Evolutionary conservation across 2,329 filamentous ascomycete genomes (phyloP).

Genomic region (Berkeleyomyces rouxiae): DNA sequence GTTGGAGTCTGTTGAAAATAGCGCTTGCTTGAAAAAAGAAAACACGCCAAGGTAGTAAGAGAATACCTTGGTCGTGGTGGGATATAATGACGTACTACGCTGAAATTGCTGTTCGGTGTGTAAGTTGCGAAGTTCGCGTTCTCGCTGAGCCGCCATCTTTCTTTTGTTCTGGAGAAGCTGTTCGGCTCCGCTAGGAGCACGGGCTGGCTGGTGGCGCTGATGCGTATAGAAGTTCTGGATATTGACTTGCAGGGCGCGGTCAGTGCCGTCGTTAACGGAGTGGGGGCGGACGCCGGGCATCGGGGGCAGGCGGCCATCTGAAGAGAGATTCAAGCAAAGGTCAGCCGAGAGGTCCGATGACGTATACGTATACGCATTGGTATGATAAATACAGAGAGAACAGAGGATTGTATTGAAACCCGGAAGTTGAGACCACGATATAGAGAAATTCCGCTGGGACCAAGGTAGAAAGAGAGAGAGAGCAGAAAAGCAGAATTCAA

Average conservation of each 20-base stretch:
- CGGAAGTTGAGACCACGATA: conserved; percentile 1
- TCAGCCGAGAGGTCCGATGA: background rate
- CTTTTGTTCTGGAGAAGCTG: conserved; percentile 99
- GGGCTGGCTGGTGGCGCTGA: conserved; percentile 70
- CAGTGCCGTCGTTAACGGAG: conserved; percentile 56
- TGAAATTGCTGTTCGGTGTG: conserved; percentile 99
- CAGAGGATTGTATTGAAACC: conserved; percentile 8
- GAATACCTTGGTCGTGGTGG: background rate
- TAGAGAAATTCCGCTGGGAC: background rate
- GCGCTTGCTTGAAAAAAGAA: background rate
- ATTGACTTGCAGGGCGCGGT: conserved; percentile 37
- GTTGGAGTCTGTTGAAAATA: background rate
- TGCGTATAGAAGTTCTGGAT: conserved; percentile 87
- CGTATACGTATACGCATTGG: background rate
- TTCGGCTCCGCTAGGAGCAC: conserved; percentile 79
- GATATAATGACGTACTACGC: conserved; percentile 57
- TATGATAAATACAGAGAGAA: background rate
- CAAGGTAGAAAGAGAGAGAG: conserved; percentile 1
- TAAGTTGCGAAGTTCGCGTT: conserved; percentile 97
- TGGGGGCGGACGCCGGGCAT: conserved; percentile 52
- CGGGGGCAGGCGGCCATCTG: conserved; percentile 49
- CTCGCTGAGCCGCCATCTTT: conserved; percentile 96
- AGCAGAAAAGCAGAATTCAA: background rate
- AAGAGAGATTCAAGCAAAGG: background rate
- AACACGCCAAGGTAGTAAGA: background rate